Conservation (phyloP, 192 early-diverging fungal species). For the Linnemannia exigua region DNA sequence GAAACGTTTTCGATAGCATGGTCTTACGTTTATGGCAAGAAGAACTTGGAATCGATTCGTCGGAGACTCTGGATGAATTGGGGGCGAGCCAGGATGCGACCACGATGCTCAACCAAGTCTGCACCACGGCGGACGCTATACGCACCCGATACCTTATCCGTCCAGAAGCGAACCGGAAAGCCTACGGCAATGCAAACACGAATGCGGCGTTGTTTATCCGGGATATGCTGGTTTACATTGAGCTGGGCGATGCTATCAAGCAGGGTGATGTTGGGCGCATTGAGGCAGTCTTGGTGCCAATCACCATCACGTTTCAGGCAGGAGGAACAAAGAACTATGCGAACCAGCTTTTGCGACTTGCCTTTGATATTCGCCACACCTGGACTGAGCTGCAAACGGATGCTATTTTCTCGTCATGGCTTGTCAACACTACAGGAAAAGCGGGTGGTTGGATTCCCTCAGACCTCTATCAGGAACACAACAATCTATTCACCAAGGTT, state of each 20-base stretch:
- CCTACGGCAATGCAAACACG: background rate
- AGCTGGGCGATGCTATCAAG: constrained; percentile 22
- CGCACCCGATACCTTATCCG: background rate
- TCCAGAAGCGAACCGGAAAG: background rate
- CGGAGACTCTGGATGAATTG: too few relatives aligned
- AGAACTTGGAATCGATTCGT: background rate
- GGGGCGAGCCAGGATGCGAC: too few relatives aligned
- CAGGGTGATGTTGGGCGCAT: constrained; percentile 28
- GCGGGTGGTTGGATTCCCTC: constrained; percentile 7
- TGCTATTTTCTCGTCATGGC: constrained; percentile 9
- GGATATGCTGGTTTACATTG: constrained; percentile 11
- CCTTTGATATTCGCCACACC: background rate
- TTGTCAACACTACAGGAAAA: constrained; percentile 26
- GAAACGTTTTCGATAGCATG: constrained; percentile 13
- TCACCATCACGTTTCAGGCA: constrained; percentile 26
- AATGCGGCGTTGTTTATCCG: constrained; percentile 8
- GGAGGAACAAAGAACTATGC: constrained; percentile 23
- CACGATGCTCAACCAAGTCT: background rate
- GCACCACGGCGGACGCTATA: background rate
- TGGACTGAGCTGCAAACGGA: constrained; percentile 4
- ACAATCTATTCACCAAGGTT: constrained; percentile 18
- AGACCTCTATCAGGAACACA: constrained; percentile 43
- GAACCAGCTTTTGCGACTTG: constrained; percentile 16
- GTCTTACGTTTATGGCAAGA: constrained; percentile 4
- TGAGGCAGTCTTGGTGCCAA: background rate